phyloP scores from a whole-genome alignment of 306 rosid species.

The Abrus pulchellus region DNA sequence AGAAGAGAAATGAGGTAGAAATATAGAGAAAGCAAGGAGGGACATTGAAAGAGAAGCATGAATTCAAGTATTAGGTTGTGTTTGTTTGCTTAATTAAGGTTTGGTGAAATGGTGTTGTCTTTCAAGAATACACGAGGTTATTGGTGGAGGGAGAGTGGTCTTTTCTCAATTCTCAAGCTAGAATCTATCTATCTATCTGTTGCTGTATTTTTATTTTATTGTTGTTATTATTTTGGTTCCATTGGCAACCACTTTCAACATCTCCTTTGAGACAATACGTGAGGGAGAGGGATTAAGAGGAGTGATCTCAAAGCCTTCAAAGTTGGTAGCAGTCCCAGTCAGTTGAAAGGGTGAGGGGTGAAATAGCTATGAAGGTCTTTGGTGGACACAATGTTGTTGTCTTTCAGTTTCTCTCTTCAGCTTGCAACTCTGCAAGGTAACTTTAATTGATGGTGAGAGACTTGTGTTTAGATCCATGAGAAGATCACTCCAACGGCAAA shows the following conservation, averaged over 20 bases:
- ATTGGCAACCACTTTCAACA: slow-evolving; percentile 57
- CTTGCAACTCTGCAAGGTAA: slow-evolving; percentile 27
- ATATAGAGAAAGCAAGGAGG: slow-evolving; percentile 58
- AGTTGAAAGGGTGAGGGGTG: slow-evolving; percentile 43
- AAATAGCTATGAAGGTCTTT: slow-evolving; percentile 42
- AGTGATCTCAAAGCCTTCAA: slow-evolving; percentile 77
- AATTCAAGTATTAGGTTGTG: slow-evolving; percentile 48
- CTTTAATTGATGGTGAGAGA: slow-evolving; percentile 34
- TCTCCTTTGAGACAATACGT: slow-evolving; percentile 38
- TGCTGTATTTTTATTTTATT: background rate
- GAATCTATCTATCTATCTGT: background rate
- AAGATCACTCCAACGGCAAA: background rate
- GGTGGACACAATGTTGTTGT: slow-evolving; percentile 59
- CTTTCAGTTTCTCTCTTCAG: slow-evolving; percentile 47
- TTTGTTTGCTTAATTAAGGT: slow-evolving; percentile 65
- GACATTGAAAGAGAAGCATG: slow-evolving; percentile 49
- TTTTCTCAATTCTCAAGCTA: slow-evolving; percentile 56
- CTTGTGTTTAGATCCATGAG: background rate
- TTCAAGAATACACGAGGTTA: slow-evolving; percentile 51
- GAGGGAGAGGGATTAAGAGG: slow-evolving; percentile 55
- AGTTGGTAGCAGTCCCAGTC: slow-evolving; percentile 69
- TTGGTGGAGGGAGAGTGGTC: slow-evolving; percentile 74
- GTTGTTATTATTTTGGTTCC: background rate
- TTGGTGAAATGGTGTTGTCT: slow-evolving; percentile 87
- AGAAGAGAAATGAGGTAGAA: slow-evolving; percentile 54